A percentile compares a stretch with the other conserved stretches of the same genome.
phyloP scores from a whole-genome alignment of 163 green algal genomes.

The Chloromonas sp. region DNA sequence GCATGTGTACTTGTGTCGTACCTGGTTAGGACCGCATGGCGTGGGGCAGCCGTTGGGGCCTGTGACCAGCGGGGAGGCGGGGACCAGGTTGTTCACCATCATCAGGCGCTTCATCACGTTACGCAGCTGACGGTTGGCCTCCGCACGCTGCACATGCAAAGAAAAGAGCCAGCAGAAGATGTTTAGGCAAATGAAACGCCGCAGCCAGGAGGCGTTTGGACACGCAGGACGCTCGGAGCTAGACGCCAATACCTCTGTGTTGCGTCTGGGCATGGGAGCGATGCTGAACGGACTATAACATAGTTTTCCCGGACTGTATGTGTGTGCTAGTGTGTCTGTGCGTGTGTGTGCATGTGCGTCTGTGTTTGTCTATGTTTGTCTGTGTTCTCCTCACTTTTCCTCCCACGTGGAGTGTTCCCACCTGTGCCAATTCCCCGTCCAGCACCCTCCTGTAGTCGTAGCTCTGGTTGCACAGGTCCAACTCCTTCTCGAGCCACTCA shows the following conservation, averaged over 20 bases:
- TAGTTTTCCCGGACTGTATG: too few relatives aligned
- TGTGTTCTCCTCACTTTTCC: too few relatives aligned
- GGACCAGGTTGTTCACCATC: slow-evolving; percentile 33
- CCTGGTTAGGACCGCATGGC: neutral
- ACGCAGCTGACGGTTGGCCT: slow-evolving; percentile 53
- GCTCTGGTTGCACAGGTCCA: slow-evolving; percentile 60
- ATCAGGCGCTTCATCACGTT: slow-evolving; percentile 68
- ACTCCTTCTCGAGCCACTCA: slow-evolving; percentile 77
- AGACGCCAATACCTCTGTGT: too few relatives aligned
- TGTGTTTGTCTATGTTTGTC: too few relatives aligned
- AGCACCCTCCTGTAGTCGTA: slow-evolving; percentile 59
- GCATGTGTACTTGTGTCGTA: neutral
- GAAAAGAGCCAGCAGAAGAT: neutral
- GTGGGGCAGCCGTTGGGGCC: neutral
- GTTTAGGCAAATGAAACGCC: too few relatives aligned
- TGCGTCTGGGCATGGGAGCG: too few relatives aligned
- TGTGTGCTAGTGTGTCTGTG: too few relatives aligned
- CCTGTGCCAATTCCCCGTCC: slow-evolving; percentile 71
- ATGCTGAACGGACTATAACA: too few relatives aligned
- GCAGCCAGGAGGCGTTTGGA: too few relatives aligned
- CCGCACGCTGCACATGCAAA: slow-evolving; percentile 36
- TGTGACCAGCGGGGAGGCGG: slow-evolving; percentile 17
- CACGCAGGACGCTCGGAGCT: too few relatives aligned
- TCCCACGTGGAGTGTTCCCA: neutral
- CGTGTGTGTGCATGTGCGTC: too few relatives aligned